Base-by-base conservation (phyloP, 1,284 basidiomycete species). In the Trichosporon sp. region DNA sequence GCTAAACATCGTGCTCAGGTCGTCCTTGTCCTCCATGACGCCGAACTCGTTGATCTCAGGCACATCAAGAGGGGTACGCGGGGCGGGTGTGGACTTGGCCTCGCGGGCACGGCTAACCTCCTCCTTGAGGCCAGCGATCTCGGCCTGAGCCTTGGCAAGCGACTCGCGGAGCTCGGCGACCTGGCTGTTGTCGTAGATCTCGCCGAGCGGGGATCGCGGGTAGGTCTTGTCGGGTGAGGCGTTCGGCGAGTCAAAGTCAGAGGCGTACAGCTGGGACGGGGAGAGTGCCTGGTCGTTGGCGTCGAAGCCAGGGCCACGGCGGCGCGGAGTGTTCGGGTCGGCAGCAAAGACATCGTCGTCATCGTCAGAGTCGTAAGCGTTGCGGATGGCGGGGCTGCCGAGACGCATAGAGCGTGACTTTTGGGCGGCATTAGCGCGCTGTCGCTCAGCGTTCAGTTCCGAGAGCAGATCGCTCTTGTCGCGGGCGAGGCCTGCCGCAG, bases 391-490 rank as follows among this genome's bases (percentile, higher is more conserved):
- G 82, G 85, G 71, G 67, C 75, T 77, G 14, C 68, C 71, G 9
- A 71, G 69, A 31, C 73, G 68, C 2, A 72, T 73, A 9, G 73
- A 58, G 44, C 77, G 65, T 10, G 71, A 70, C 65, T 73, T 70
- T 40, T 72, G 65, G 19, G 70, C 74, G 27, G 69, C 70, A 56
- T 74, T 73, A 7, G 72, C 65, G 29, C 75, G 63, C 56, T 77
- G 73, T 76, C 89, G 90, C 75, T 92, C 81, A 7, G 85, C 82
- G 65, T 91, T 90, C 33, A 97, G 82, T 16, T 88, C 84, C 68
- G 88, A 86, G 75, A 95, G 89, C 13, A 98, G 83, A 72, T 99
- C 95, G 44, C 87, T 89, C 80, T 95, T 94, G 77, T 99, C 95
- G 64, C 95, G 86, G 71, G 89, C 88, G 34, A 97, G 84, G 25